Evolutionary conservation across 345 rosid species (phyloP), one percentile per base, ranked within the genome.

Genomic region (Salix udensis): DNA sequence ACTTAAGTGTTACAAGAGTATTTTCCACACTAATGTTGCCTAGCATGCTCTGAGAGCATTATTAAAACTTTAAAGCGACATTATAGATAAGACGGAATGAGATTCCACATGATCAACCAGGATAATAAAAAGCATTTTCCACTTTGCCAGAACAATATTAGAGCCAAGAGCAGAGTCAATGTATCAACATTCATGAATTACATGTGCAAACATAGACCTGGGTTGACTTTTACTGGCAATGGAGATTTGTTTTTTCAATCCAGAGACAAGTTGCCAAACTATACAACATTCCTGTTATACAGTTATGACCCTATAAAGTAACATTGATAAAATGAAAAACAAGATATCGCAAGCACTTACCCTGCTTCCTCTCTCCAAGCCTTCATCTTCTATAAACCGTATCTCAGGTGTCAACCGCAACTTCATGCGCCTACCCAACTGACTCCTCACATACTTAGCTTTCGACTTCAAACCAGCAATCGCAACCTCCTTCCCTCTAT

Each of bases 291-390:
- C 52, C 19, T 1, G 52, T 12, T 46, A 14, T 46, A 46, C 52
- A 46, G 4, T 46, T 46, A 14, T 15, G 52, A 46, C 16, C 52
- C 13, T 16, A n/a, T 19, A 10, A 31, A 37, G 23, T n/a, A 28
- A 66, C 36, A 68, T 66, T 14, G 62, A 28, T 8, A 68, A 26
- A 65, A n/a, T 14, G 9, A 16, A 65, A 70, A 79, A 14, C 69
- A 70, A 44, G 23, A 68, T 60, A 23, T 30, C 61, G 37, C 44
- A 71, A 78, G 71, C 40, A 28, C 82, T 83, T 89, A 95, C 97
- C 89, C 97, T 87, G 91, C 97, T 93, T 85, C 97, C 98, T 81
- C 96, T 87, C 83, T 93, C 98, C 60, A 88, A 75, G 28, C 97
- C 86, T 77, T 95, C 97, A 81, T 93, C 98, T 71, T 95, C 96